These are phyloP conservation scores for Tetrahymena elliotti DNA, from an alignment of 73 alveolate genomes.

Conservation along the genomic window DNA sequence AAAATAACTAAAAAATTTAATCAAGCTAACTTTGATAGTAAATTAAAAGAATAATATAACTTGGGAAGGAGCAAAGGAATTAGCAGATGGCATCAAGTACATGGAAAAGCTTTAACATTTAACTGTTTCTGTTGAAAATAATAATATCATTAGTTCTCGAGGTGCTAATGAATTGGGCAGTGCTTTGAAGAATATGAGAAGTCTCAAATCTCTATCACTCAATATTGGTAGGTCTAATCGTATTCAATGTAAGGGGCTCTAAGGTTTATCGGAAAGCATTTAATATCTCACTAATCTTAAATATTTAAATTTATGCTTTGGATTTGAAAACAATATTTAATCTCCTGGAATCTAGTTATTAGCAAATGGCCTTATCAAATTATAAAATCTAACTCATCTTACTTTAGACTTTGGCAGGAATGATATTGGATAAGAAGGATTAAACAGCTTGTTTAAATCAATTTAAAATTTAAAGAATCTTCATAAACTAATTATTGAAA, in stretches of 20 bases:
- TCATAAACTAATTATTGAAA: neutral
- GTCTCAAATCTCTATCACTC: neutral
- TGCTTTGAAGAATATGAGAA: neutral
- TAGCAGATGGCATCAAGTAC: neutral
- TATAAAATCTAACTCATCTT: neutral
- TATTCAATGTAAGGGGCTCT: neutral
- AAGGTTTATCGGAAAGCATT: neutral
- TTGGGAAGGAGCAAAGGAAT: neutral
- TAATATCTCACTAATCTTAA: neutral
- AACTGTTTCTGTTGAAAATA: neutral
- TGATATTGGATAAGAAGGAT: neutral
- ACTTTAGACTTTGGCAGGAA: neutral
- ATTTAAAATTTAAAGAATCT: neutral
- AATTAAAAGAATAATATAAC: neutral
- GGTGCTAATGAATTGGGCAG: neutral
- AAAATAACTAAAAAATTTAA: neutral
- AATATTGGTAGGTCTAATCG: neutral
- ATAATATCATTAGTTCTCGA: neutral
- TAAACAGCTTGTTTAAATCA: neutral
- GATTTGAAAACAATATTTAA: neutral
- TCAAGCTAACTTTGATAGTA: neutral
- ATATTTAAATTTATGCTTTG: neutral
- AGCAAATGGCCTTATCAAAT: neutral
- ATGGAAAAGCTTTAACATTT: neutral
- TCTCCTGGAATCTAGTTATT: neutral